Evolutionary conservation across 495 filamentous ascomycete species (phyloP), one percentile per base, ranked within the genome.

Genomic region (Tetracladium setigerum): DNA sequence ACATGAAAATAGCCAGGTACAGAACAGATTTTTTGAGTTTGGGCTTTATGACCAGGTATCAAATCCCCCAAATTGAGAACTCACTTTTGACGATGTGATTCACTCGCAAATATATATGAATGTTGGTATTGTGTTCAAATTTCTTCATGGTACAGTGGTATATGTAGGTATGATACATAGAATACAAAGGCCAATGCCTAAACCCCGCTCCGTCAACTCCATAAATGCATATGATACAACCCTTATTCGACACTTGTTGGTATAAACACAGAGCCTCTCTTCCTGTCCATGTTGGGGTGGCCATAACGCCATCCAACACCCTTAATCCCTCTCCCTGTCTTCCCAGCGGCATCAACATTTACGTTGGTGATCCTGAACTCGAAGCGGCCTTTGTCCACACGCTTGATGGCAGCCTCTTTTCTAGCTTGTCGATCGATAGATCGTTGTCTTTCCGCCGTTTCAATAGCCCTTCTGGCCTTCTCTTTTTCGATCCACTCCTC

Each of bases 301-400:
- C 75, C 75, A 53, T 79, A 79, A 19, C 71, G 56, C 72, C 70
- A 76, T n/a, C 84, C 85, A 38, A 78, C 72, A 15, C 70, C 83
- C 18, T 54, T 59, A 32, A 67, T 60, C 11, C 72, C 68, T 54
- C 79, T 72, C 8, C 75, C 75, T 36, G 64, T 61, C 24, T 52
- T 59, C 1, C 75, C 74, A 5, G 67, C 64, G 27, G 59, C 58
- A 46, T 76, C 70, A 8, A 67, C 65, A 50, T 68, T 71, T 53
- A 72, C 57, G 48, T 91, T 77, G 64, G 79, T 72, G 58, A 98
- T 81, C 44, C 82, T 78, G 70, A 91, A 97, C 62, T 87, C 84
- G 67, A 84, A 94, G 44, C 86, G 75, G 17, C 81, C 74, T 42
- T 62, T 60, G 10, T 65, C 44, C 22, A 72, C 64, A 6, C 67